Conservation (phyloP, 371 early-diverging fungal species). For the Funneliformis caledonium region DNA sequence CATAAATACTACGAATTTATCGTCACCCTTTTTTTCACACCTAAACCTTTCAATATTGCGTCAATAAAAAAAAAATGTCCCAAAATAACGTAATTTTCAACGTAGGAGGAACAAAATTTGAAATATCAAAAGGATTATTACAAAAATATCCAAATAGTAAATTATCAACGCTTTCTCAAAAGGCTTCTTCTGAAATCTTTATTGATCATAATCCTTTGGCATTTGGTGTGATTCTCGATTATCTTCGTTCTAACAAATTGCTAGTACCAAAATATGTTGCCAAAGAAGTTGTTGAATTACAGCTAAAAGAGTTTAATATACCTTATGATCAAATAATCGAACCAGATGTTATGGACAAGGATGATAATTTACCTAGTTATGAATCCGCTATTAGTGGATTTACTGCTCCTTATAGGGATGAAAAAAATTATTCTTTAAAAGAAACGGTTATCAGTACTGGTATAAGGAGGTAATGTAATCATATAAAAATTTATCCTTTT, state of each 20-base stretch:
- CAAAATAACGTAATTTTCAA: neutral
- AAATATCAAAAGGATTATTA: neutral
- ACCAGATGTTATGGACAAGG: neutral
- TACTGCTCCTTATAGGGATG: neutral
- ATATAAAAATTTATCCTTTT: neutral
- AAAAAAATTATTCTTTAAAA: neutral
- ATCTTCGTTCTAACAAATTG: conserved; percentile 1
- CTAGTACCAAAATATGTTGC: conserved; percentile 21
- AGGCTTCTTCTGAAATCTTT: conserved; percentile 10
- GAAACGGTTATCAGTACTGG: neutral
- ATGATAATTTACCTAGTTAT: conserved; percentile 14
- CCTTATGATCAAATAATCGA: conserved; percentile 8
- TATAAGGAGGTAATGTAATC: neutral
- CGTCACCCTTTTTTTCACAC: neutral
- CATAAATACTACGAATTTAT: no score
- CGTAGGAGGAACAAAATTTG: conserved; percentile 16
- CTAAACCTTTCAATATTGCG: no score
- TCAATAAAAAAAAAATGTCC: neutral
- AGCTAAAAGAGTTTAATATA: conserved; percentile 19
- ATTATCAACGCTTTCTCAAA: neutral
- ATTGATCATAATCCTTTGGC: conserved; percentile 30
- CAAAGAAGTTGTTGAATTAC: conserved; percentile 15
- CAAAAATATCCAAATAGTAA: neutral
- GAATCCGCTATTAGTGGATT: neutral
- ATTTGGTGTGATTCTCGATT: conserved; percentile 20